Base-by-base conservation (phyloP, 1,284 basidiomycete genomes). In the Ceratorhiza oryzae-sativae region DNA sequence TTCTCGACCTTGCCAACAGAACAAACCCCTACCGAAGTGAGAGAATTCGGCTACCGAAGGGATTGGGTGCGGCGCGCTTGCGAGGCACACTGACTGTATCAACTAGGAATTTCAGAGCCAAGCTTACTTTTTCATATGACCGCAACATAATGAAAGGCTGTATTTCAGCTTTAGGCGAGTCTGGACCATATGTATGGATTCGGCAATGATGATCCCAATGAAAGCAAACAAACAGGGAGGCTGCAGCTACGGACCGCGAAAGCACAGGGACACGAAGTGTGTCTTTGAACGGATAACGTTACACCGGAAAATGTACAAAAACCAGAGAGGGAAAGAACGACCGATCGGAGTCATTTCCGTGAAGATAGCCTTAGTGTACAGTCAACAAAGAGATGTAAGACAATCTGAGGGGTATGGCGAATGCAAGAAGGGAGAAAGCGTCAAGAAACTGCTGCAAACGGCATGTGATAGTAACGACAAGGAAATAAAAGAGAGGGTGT, bases 251-350 rank as follows among this genome's bases (percentile, higher is more conserved):
- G 32, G 53, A 56, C 53, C 20, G 32, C 30, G 39, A 56, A 56
- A 56, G 53, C 53, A 25, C 53, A 56, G 30, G 53, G 18, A 56
- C 53, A 56, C 32, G 1, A 25, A 39, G 6, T 13, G 53, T 56
- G 53, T 60, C 53, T 51, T 41, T 13, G 12, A 25, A 56, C 42
- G 62, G 34, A 68, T 68, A 68, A 56, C 36, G 51, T 68, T 68
- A 68, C 65, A 68, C 65, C 65, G 51, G 27, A 60, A 55, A 68
- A 68, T 58, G 53, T 68, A 68, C 65, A 68, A 56, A 58, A 68
- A 51, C 65, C 32, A 53, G 42, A 32, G 55, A 45, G 41, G 27
- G 39, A 25, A 45, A 56, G 5, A 51, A 58, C 39, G 41, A 58
- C 53, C 48, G 49, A 67, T 36, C 41, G 65, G 41, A 45, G 41